phyloP scores from a whole-genome alignment of 2,329 filamentous ascomycete species.

The Colletotrichum simmondsii region DNA sequence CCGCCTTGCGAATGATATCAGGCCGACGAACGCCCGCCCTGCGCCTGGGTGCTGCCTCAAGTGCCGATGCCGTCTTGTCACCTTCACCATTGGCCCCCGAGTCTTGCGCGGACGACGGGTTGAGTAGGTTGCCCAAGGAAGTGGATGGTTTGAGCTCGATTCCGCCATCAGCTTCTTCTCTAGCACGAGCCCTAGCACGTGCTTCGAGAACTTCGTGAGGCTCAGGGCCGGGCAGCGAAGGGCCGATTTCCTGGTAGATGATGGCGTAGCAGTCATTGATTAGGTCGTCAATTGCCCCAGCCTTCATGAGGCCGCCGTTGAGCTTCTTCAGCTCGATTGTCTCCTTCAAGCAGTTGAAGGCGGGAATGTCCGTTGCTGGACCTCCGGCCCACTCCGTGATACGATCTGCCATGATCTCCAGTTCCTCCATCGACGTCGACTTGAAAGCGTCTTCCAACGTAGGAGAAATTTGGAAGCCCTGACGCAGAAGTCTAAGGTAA shows the following conservation, averaged over 20 bases:
- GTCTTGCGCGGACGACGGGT: constrained; percentile 53
- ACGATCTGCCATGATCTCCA: constrained; percentile 65
- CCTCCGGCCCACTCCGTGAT: constrained; percentile 65
- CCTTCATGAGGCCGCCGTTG: constrained; percentile 89
- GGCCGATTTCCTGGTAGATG: constrained; percentile 76
- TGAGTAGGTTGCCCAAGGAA: constrained; percentile 54
- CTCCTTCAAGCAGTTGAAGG: constrained; percentile 67
- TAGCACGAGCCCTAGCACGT: constrained; percentile 48
- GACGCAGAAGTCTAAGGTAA: constrained; percentile 65
- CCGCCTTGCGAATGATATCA: constrained; percentile 71
- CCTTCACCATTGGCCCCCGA: constrained; percentile 52
- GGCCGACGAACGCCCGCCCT: constrained; percentile 61
- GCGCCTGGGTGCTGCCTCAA: constrained; percentile 52
- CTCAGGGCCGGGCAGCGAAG: constrained; percentile 64
- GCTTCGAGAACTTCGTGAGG: constrained; percentile 59
- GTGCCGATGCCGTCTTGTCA: constrained; percentile 46
- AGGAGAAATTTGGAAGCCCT: constrained; percentile 56
- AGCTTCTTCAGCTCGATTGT: constrained; percentile 73
- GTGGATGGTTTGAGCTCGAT: constrained; percentile 47
- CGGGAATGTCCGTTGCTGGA: constrained; percentile 49
- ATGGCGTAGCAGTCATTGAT: constrained; percentile 89
- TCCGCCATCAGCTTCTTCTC: constrained; percentile 53
- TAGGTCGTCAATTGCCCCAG: constrained; percentile 88
- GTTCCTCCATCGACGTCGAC: constrained; percentile 62
- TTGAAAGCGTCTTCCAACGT: constrained; percentile 67